Evolutionary conservation across 345 rosid genomes (phyloP), one percentile per base, ranked within the genome.

Genomic region (Capsella bursapastoris): DNA sequence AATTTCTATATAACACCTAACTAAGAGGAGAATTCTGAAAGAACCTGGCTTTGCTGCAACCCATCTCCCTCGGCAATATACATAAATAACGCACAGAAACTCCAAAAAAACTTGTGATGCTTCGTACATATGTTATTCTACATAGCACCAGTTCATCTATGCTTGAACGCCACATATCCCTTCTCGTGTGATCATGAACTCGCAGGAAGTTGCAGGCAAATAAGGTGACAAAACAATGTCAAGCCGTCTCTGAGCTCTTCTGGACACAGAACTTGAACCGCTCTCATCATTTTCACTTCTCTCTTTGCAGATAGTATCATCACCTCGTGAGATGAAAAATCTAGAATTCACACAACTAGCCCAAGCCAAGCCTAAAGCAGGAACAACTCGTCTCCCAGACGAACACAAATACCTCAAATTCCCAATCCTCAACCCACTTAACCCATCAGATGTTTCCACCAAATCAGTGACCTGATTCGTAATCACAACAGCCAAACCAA

Each of bases 381-480:
- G 89, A 72, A 81, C 84, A 72, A 89, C 86, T 81, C 84, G 78
- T 67, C 97, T 83, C 59, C 96, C 97, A 0, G 96, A 90, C 2
- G 92, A 81, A 78, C 8, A 80, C 68, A 93, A 75, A 53, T 79
- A 66, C 43, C 84, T 77, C 77, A 93, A 66, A 85, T 88, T 89
- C 79, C 97, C 98, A 63, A 88, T 35, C 75, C 83, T 86, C 68
- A 85, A 48, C 31, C 90, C 92, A 57, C 78, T 89, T 34, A 83
- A 70, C 62, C 93, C 94, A 57, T 83, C 87, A 43, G 86, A 78
- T 37, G 85, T 65, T 9, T 68, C 89, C 18, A 91, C 73, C 13
- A 81, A 72, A 86, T 94, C 98, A 61, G 87, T 92, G 38, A 94
- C 96, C 80, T 94, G 98, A 65, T 94, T 94, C 35, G 93, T 94